These are phyloP conservation scores for Harringtonia aguacate DNA, from an alignment of 2,329 filamentous ascomycete species.

Conservation along the genomic window DNA sequence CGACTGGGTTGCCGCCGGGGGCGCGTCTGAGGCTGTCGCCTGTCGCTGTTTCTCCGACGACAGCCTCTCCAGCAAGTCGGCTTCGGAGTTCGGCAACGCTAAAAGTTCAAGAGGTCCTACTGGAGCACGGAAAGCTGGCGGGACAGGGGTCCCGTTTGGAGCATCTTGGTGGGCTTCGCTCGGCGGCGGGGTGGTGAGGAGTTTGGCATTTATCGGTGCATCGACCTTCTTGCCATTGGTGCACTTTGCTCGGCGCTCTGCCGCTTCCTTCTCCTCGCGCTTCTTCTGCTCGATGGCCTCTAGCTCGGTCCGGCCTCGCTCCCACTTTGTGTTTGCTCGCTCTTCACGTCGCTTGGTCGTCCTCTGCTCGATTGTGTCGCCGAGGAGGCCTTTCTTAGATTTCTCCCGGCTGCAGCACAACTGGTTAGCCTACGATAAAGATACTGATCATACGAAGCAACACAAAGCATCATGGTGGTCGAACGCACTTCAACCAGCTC, in stretches of 20 bases:
- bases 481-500: constrained; percentile 62
- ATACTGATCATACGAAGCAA: neutral
- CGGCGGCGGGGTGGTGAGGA: too few relatives aligned
- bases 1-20: too few relatives aligned
- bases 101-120: constrained; percentile 1
- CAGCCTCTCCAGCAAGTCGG: neutral
- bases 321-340: constrained; percentile 76
- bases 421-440: neutral
- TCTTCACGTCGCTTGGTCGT: constrained; percentile 71
- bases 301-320: constrained; percentile 78
- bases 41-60: neutral
- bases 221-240: neutral
- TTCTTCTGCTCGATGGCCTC: constrained; percentile 68
- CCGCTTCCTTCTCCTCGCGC: constrained; percentile 22
- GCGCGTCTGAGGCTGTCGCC: too few relatives aligned
- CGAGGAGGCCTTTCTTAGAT: constrained; percentile 12
- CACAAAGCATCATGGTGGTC: too few relatives aligned
- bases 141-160: neutral
- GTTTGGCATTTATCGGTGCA: too few relatives aligned
- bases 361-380: constrained; percentile 62
- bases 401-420: neutral
- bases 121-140: neutral
- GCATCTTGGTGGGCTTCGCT: too few relatives aligned
- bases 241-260: neutral
- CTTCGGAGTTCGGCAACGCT: neutral